A percentile compares a stretch with the other conserved stretches of the same genome.
phyloP scores from a whole-genome alignment of 257 asterid species.

The Solanum lignicaule region DNA sequence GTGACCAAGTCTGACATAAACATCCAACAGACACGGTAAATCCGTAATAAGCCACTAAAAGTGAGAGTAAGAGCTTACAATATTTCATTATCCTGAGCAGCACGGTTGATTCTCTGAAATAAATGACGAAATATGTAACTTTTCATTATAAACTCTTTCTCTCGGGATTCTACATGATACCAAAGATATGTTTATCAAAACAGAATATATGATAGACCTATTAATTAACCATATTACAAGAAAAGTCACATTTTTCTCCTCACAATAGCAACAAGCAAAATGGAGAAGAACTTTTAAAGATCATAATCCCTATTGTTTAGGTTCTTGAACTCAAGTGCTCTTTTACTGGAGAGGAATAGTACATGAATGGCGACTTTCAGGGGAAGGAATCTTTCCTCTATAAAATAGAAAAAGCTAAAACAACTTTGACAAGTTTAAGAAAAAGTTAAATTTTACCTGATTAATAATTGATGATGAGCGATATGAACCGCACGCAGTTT shows the following conservation, averaged over 20 bases:
- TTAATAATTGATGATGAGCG: conserved; percentile 72
- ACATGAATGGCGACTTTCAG: neutral
- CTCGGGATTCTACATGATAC: neutral
- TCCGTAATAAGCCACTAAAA: neutral
- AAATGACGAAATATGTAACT: neutral
- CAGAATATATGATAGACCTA: neutral
- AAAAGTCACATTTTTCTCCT: neutral
- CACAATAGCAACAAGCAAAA: neutral
- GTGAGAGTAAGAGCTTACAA: conserved; percentile 34
- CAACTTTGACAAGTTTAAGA: neutral
- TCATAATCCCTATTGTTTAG: neutral
- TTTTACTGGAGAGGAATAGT: neutral
- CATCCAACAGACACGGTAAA: neutral
- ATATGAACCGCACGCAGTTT: conserved; percentile 73
- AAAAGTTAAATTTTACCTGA: conserved; percentile 37
- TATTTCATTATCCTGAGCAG: conserved; percentile 41
- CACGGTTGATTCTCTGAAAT: conserved; percentile 59
- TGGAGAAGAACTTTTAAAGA: neutral
- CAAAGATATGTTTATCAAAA: neutral
- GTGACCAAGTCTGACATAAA: neutral
- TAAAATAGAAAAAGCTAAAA: neutral
- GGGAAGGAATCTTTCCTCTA: neutral
- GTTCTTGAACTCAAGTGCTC: neutral
- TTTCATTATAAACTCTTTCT: neutral
- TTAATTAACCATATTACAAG: neutral